phyloP scores from a whole-genome alignment of 2,329 filamentous ascomycete species.

The Exutisphaerella laricina region DNA sequence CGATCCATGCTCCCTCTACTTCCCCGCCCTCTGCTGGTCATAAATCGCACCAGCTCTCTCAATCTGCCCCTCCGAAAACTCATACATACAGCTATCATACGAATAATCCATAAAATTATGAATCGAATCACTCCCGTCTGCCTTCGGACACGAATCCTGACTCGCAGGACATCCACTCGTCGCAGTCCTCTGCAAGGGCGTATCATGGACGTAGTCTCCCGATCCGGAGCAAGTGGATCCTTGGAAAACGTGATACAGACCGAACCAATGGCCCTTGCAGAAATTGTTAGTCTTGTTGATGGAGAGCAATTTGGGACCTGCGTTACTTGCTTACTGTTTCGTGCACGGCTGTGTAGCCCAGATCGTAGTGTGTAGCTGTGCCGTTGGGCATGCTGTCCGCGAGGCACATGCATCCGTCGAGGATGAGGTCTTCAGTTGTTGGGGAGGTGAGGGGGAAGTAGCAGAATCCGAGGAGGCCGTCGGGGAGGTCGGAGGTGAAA shows the following conservation, averaged over 20 bases:
- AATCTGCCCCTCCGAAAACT: conserved; percentile 20
- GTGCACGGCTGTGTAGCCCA: conserved; percentile 41
- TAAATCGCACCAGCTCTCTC: conserved; percentile 18
- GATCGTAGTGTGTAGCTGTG: conserved; percentile 41
- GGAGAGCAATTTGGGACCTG: too few species aligned
- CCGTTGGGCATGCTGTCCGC: conserved; percentile 50
- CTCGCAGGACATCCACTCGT: conserved; percentile 47
- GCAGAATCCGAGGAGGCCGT: conserved; percentile 25
- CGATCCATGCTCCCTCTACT: conserved; percentile 5
- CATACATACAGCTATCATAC: conserved; percentile 22
- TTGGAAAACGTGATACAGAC: conserved; percentile 42
- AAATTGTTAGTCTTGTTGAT: too few species aligned
- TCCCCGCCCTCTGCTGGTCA: conserved; percentile 18
- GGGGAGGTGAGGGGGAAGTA: conserved; percentile 31
- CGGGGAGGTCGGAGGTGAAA: conserved; percentile 48
- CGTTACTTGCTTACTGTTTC: too few species aligned
- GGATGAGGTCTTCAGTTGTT: conserved; percentile 37
- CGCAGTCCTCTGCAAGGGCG: conserved; percentile 32
- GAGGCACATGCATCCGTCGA: conserved; percentile 53
- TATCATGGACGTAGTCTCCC: conserved; percentile 42
- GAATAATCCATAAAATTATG: conserved; percentile 49
- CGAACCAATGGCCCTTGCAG: conserved; percentile 44
- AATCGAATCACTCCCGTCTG: conserved; percentile 44
- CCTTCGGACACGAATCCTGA: conserved; percentile 46
- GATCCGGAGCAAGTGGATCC: conserved; percentile 37